Evolutionary conservation across 352 stramenopile species (phyloP).

Genomic region (Phytophthora boehmeriae): DNA sequence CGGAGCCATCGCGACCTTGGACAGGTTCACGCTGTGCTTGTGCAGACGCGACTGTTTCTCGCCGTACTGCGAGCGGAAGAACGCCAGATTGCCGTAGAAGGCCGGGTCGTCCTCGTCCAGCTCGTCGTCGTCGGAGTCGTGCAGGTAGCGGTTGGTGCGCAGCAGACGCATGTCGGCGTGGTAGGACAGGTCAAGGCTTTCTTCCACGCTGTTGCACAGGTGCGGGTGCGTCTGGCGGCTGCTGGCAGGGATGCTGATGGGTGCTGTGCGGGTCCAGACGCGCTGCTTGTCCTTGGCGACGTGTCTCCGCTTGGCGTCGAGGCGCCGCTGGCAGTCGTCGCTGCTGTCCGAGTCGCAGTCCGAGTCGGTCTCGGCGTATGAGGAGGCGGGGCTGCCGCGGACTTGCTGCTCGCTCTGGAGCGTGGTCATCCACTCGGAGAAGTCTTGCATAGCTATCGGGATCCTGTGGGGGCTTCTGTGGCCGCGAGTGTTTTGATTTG

Average conservation of each 20-base stretch:
- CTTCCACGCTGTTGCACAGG: slow-evolving; percentile 22
- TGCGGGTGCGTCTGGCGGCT: slow-evolving; percentile 20
- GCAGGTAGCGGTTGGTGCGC: slow-evolving; percentile 29
- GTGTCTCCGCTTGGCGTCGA: slow-evolving; percentile 32
- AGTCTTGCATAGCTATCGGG: slow-evolving; percentile 42
- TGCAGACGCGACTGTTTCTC: slow-evolving; percentile 9
- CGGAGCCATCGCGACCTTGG: slow-evolving; percentile 3
- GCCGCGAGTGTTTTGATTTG: slow-evolving; percentile 21
- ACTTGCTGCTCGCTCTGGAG: slow-evolving; percentile 35
- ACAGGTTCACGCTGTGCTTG: slow-evolving; percentile 12
- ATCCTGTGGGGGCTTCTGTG: slow-evolving; percentile 1
- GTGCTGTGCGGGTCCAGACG: slow-evolving; percentile 44
- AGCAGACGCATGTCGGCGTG: slow-evolving; percentile 40
- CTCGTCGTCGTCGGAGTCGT: slow-evolving; percentile 30
- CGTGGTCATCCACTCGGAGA: slow-evolving; percentile 56
- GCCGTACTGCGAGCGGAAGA: slow-evolving; percentile 63
- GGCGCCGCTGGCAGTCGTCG: slow-evolving; percentile 25
- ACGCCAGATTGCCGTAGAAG: slow-evolving; percentile 72
- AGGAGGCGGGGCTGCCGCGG: slow-evolving; percentile 48
- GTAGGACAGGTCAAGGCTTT: slow-evolving; percentile 39
- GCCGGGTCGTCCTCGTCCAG: slow-evolving; percentile 67
- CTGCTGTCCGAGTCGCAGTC: slow-evolving; percentile 34
- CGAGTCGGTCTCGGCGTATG: slow-evolving; percentile 60
- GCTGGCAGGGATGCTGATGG: slow-evolving; percentile 57
- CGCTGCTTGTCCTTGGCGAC: slow-evolving; percentile 25